Conservation (phyloP, 108 stramenopile species). For the Stephanodiscus minutulus region DNA sequence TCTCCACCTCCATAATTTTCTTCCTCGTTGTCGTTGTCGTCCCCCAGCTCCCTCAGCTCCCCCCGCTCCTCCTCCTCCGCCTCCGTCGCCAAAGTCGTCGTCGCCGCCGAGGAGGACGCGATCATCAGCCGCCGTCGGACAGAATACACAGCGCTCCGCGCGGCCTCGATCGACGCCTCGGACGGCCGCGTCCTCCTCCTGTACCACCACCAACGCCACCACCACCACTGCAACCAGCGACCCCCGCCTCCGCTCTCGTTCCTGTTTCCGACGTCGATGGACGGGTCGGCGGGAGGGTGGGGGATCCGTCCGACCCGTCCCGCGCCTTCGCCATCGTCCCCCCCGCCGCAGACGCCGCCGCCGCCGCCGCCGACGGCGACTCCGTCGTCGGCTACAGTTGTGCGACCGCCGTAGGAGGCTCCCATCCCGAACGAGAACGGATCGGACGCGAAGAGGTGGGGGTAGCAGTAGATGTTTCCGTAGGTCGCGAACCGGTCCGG, state of each 20-base stretch:
- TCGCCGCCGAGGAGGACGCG: no score
- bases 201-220: not conserved
- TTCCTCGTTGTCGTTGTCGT: not conserved
- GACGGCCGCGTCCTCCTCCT: constrained; percentile 25
- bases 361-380: not conserved
- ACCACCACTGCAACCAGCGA: not conserved
- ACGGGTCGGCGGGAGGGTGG: not conserved
- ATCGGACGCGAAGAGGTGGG: not conserved
- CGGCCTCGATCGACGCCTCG: constrained; percentile 29
- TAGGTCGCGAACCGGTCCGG: not conserved
- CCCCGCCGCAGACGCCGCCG: no score
- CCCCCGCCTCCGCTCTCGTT: no score
- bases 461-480: not conserved
- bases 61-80: constrained; percentile 1
- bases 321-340: not conserved
- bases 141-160: constrained; percentile 19
- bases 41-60: not conserved
- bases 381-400: not conserved
- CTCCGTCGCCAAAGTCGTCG: constrained; percentile 4
- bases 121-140: constrained; percentile 21
- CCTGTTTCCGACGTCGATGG: not conserved
- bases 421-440: constrained; percentile 2
- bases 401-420: not conserved
- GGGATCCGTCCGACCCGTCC: not conserved
- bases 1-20: not conserved